Evolutionary conservation across 2,329 filamentous ascomycete species (phyloP).

Genomic region (Sarocladium oryzae): DNA sequence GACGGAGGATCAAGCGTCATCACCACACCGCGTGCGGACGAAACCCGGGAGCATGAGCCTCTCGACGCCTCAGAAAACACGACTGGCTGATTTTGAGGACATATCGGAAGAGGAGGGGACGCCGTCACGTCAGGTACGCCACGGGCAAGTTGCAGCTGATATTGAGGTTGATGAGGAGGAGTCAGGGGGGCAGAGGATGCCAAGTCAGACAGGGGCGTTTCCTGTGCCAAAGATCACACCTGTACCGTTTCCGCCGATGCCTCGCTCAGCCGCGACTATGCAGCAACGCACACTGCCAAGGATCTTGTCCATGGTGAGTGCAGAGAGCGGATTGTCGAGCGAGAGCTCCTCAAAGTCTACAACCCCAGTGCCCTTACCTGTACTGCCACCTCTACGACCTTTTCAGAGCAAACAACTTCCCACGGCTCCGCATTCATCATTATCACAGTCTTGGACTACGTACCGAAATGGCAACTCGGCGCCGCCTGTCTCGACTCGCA

Average conservation of each 20-base stretch:
- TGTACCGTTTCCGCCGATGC: background rate
- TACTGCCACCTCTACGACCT: background rate
- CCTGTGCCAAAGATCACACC: background rate
- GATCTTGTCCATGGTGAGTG: background rate
- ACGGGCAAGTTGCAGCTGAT: background rate
- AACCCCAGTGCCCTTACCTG: background rate
- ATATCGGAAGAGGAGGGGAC: conserved; percentile 20
- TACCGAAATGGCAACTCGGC: background rate
- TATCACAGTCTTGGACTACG: background rate
- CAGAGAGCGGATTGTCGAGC: background rate
- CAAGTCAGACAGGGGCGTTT: conserved; percentile 3
- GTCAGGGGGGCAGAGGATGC: background rate
- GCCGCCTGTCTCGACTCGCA: background rate
- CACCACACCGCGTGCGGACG: conserved; percentile 13
- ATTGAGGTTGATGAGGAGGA: conserved; percentile 2
- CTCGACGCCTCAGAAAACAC: conserved; percentile 28
- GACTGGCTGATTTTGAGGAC: conserved; percentile 22
- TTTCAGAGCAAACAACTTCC: conserved; percentile 9
- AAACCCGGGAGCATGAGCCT: conserved; percentile 28
- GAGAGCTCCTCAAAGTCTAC: background rate
- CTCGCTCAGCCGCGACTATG: background rate
- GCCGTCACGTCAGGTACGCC: conserved; percentile 16
- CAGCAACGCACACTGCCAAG: conserved; percentile 9
- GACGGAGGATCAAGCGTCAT: conserved; percentile 16
- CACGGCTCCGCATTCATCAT: background rate